A percentile compares a stretch with the other conserved stretches of the same genome.
Conservation (phyloP, 139 green algal genomes). For the Tetraselmis chui region DNA sequence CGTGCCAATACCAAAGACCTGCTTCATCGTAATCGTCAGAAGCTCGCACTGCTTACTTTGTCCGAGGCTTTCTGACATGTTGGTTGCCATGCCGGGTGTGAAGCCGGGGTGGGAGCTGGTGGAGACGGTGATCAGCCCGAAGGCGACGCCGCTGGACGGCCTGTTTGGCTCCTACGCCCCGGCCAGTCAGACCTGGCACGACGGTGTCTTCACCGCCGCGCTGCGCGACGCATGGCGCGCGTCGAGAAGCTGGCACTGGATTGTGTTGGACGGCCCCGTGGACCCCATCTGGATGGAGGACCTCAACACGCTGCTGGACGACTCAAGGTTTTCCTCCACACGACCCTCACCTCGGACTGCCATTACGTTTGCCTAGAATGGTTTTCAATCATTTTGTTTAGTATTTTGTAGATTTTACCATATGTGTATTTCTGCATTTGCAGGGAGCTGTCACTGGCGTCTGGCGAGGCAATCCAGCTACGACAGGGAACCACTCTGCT, state of each 20-base stretch:
- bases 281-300: slow-evolving; percentile 50
- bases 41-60: no score
- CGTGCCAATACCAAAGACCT: no score
- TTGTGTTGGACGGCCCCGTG: slow-evolving; percentile 48
- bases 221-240: slow-evolving; percentile 21
- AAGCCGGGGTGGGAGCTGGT: neutral
- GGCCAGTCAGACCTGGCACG: slow-evolving; percentile 27
- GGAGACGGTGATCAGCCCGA: neutral
- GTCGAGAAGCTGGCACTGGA: slow-evolving; percentile 19
- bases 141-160: slow-evolving; percentile 19
- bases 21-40: no score
- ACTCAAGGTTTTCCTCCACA: no score
- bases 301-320: slow-evolving; percentile 62
- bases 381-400: no score
- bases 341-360: no score
- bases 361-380: no score
- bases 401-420: no score
- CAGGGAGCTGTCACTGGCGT: neutral
- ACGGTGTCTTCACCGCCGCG: slow-evolving; percentile 30
- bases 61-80: no score
- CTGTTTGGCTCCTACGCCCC: slow-evolving; percentile 29
- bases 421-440: no score
- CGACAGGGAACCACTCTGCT: neutral
- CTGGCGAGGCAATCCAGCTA: neutral
- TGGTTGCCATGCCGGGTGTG: no score